Conservation (phyloP, 306 rosid species). For the Acacia acuminata region DNA sequence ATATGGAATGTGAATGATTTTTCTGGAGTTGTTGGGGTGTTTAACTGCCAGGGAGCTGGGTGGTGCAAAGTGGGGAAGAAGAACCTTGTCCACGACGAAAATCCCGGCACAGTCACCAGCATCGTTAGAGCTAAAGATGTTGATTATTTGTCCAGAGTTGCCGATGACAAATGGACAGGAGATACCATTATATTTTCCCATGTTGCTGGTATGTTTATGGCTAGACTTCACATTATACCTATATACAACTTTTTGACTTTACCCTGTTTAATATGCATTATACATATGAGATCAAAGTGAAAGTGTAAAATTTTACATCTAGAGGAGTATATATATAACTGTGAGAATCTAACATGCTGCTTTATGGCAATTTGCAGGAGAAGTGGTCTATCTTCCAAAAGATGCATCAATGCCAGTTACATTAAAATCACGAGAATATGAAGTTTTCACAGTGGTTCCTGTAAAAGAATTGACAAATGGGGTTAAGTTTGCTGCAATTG, state of each 20-base stretch:
- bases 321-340: too few relatives aligned
- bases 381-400: conserved; percentile 58
- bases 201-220: conserved; percentile 64
- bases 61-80: conserved; percentile 75
- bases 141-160: conserved; percentile 52
- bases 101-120: conserved; percentile 54
- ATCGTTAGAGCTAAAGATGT: conserved; percentile 50
- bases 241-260: too few relatives aligned
- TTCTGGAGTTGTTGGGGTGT: conserved; percentile 77
- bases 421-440: conserved; percentile 61
- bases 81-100: conserved; percentile 53
- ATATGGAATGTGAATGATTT: conserved; percentile 77
- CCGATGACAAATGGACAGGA: conserved; percentile 67
- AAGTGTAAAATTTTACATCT: too few relatives aligned
- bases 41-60: conserved; percentile 88
- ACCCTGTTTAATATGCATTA: too few relatives aligned
- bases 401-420: conserved; percentile 67
- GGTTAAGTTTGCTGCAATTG: conserved; percentile 69
- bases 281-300: too few relatives aligned
- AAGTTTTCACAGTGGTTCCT: conserved; percentile 76
- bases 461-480: conserved; percentile 46
- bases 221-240: neutral
- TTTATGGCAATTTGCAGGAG: conserved; percentile 52
- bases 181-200: conserved; percentile 70
- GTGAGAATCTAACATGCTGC: neutral